Evolutionary conservation across 2,329 filamentous ascomycete genomes (phyloP), one percentile per base, ranked within the genome.

Genomic region (Monosporascus sp.): DNA sequence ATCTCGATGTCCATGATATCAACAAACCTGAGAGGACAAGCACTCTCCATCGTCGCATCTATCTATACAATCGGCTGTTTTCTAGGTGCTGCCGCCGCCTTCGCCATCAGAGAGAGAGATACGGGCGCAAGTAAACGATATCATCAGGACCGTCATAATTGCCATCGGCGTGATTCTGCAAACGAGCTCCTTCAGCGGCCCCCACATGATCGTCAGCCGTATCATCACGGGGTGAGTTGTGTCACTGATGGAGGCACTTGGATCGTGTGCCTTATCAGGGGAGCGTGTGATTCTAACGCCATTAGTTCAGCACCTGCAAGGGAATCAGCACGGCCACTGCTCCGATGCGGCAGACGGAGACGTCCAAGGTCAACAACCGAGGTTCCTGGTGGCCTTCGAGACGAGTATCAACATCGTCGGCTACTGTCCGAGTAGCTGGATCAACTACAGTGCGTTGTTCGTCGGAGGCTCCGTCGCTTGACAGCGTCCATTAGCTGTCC

Each of bases 1-100:
- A 81, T 50, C 72, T 82, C 3, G 66, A 77, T 38, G 67, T 73
- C 1, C 73, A 78, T 41, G 62, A 75, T 49, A 69, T 81, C 1
- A 68, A 67, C 26, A 73, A 73, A 68, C 35, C 64, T 59, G 37
- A 65, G 59, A 53, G 72, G 65, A 58, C 72, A 62, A 51, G 64
- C 35, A 47, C 46, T 3, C 50, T 66, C 70, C 3, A 81, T 78
- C 0, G 75, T 82, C n/a, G 80, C 78, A 0, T 79, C 69, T 0
- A 69, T 68, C 45, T 72, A 72, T 40, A 71, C 70, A 9, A 58
- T 78, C 14, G 74, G 76, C 3, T 74, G 70, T 52, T 70, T 78
- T 53, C 49, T 74, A 1, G 75, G 74, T 2, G 82, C 58, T 31
- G 55, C 64, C 3, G 65, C 69, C 3, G 68, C 70, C 2, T 65